Base-by-base conservation (phyloP, 768 basidiomycete genomes). In the Mycena epipterygia region DNA sequence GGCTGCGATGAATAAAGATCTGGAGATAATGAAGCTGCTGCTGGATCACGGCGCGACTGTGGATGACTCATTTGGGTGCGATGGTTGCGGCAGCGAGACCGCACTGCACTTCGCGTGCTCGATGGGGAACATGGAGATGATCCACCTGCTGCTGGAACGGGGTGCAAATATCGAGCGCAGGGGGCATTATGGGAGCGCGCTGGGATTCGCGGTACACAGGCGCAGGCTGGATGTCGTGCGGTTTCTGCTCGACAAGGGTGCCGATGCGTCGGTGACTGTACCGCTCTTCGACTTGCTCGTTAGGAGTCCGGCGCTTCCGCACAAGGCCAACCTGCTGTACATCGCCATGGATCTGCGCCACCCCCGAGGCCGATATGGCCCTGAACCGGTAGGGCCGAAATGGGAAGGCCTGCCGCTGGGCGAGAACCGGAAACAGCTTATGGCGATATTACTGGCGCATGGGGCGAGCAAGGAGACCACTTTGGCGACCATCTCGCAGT, bases 401-500 rank as follows among this genome's bases (percentile, higher is more conserved):
- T 71, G 70, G 70, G 46, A 1, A 21, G 64, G 60, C 2, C 29
- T 71, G 7, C 64, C 64, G 35, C 51, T 71, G 8, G 27, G 25
- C 30, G 59, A 51, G 19, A 44, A n/a, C 1, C 42, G 25, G 46
- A 67, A 58, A 39, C 19, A 39, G 60, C 30, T 66, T 1, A 66
- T 71, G 64, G 70, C 64, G 8, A 33, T 63, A 3, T 23, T 71
- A 4, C 7, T 67, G 27, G 53, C 59, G 37, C 19, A 55, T 19
- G 64, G 70, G 0, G 70, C 70, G n/a, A 61, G 65, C 42, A 66
- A 44, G 17, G 65, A 62, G 2, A 19, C n/a, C 2, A n/a, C 60
- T 14, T 37, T 71, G 64, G 25, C 2, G n/a, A 76, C 72, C 6
- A 78, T 74, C 72, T 80, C 77, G 53, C 80, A 76, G 33, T 76